Base-by-base conservation (phyloP, 2,329 filamentous ascomycete species). In the Fusarium papillatum region DNA sequence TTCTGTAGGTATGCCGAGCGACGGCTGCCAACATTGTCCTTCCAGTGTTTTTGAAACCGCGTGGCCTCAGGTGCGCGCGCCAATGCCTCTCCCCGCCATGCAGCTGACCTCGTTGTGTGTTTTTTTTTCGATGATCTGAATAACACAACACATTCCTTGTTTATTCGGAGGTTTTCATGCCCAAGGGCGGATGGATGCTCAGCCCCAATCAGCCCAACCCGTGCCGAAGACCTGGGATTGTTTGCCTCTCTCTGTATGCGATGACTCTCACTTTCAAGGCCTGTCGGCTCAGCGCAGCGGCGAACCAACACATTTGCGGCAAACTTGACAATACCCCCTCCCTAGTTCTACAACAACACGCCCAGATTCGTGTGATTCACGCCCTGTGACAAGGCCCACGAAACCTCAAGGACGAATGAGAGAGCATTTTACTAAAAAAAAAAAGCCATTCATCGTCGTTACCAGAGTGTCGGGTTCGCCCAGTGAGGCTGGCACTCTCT, bases 281-380 rank as follows among this genome's bases (percentile, higher is more conserved):
- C 39, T 31, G 41, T 7, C 31, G 24, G 26, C 64, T 29, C 41
- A 41, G 31, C 41, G 17, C 34, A 48, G 50, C 41, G 17, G 46
- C 17, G 36, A 36, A 50, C 48, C 66, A 57, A 64, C 11, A 36
- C 46, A 29, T 2, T 29, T 29, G 16, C 46, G 24, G 46, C 24
- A 29, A 50, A 50, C 24, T 19, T 50, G 46, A 17, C 46, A 36
- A 36, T 34, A 34, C 29, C 24, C 46, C 46, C 24, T 50, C 24
- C 16, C 24, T 4, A 50, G 46, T 50, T 50, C 46, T 50, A 50
- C 24, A 26, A 1, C 46, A 50, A 16, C 19, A 31, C 26, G 17
- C 50, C 11, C 11, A 19, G 26, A 55, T 55, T 34, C 26, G 19
- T 34, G 71, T 69, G 71, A 68, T 71, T 70, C 64, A 48, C 70